Percentiles rank a stretch among this genome's conserved stretches.
Conservation (phyloP, 768 basidiomycete genomes). For the Russula abietina region DNA sequence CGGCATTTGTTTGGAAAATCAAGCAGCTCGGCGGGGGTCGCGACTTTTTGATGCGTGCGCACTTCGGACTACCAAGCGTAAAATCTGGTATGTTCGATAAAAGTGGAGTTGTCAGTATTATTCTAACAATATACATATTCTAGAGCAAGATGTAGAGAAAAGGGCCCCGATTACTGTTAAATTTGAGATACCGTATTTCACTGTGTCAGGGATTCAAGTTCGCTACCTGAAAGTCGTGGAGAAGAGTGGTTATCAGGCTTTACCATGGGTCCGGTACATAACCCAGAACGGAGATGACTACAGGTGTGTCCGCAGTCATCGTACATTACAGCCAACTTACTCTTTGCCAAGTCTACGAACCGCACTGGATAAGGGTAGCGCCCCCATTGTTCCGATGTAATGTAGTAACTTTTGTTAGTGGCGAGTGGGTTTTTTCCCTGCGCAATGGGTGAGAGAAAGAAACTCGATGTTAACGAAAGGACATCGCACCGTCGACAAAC, state of each 20-base stretch:
- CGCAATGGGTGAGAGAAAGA: not conserved
- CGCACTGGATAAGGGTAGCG: slow-evolving; percentile 67
- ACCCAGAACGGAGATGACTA: slow-evolving; percentile 91
- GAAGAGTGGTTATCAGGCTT: slow-evolving; percentile 94
- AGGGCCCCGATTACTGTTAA: slow-evolving; percentile 94
- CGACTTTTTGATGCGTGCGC: slow-evolving; percentile 97
- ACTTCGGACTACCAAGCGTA: slow-evolving; percentile 94
- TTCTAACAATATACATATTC: not conserved
- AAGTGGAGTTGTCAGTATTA: too few species aligned
- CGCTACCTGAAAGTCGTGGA: slow-evolving; percentile 98
- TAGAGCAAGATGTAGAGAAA: slow-evolving; percentile 76
- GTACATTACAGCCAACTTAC: not conserved
- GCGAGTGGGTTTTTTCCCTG: slow-evolving; percentile 48
- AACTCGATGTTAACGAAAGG: not conserved
- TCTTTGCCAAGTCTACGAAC: slow-evolving; percentile 51
- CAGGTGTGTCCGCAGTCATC: slow-evolving; percentile 45
- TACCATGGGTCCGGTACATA: slow-evolving; percentile 95
- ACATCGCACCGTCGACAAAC: slow-evolving; percentile 79
- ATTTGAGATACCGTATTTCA: slow-evolving; percentile 99
- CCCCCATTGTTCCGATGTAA: slow-evolving; percentile 47
- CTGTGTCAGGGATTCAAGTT: slow-evolving; percentile 95
- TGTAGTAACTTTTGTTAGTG: slow-evolving; percentile 32
- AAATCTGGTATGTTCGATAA: slow-evolving; percentile 59
- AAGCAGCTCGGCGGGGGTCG: slow-evolving; percentile 94
- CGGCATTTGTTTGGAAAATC: slow-evolving; percentile 99